Base-by-base conservation (phyloP, 2,329 filamentous ascomycete genomes). In the Penicillium aurantiogriseum region DNA sequence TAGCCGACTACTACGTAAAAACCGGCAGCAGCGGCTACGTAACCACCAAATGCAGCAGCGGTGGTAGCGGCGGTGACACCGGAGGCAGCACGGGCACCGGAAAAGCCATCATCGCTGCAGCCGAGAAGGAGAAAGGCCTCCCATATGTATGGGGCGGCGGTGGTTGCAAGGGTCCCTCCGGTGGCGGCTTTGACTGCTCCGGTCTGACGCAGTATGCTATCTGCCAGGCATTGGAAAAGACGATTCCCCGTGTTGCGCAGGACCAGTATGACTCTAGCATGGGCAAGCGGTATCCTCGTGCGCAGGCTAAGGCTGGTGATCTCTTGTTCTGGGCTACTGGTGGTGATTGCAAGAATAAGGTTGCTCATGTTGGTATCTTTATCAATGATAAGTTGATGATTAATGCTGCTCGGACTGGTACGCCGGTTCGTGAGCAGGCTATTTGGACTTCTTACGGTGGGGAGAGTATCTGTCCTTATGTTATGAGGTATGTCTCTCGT, bases 391-490 rank as follows among this genome's bases (percentile, higher is more conserved):
- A 59, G 2, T 56, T 50, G 54, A 68, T 68, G 63, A 65, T 68
- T 15, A 68, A 68, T 64, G 66, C 66, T 19, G 66, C 66, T 21
- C 58, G 60, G 19, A 65, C 66, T 27, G 66, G 66, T 10, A 67
- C 65, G 10, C 65, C 61, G 9, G 66, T 69, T 15, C 50, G 66
- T 6, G 66, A 67, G 44, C 67, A 69, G 65, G 40, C 53, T 23
- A 67, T 68, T 40, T 69, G 67, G 67, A 67, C 61, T 23, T 63
- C 61, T 4, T 65, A 54, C 61, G 67, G 65, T n/a, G 66, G 66
- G 2, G 56, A 63, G 52, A 61, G 46, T 5, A 67, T 67, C 40
- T 69, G 66, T 36, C 60, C 63, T 43, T 59, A 68, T 53, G 63
- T 57, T 49, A 61, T 67, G 57, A 64, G 66, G 62, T 68, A 61